Evolutionary conservation across 768 basidiomycete genomes (phyloP), one percentile per base, ranked within the genome.

Genomic region (Cytidiella melzeri): DNA sequence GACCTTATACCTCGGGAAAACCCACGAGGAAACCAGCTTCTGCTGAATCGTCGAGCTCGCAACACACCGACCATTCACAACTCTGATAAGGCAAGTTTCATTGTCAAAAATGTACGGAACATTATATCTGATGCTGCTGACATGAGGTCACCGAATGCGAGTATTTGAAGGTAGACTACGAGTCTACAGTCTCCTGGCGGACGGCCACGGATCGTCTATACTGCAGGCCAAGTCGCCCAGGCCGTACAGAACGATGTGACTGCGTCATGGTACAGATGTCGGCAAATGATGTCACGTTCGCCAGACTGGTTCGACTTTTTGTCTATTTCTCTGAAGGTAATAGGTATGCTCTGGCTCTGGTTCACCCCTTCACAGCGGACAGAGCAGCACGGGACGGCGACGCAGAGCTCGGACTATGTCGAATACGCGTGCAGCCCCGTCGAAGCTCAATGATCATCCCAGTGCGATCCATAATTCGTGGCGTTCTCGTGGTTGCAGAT

Each of bases 101-200:
- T n/a, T 23, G 19, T 18, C 7, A 18, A n/a, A 12, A 19, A 24
- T 6, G 9, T 34, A 34, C n/a, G n/a, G n/a, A 11, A 23, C 24
- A 23, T 26, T 24, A 21, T n/a, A 4, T 19, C 18, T 28, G 15
- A 24, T 5, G 13, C 21, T 15, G 23, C 24, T 23, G 6, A 19
- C 18, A 27, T 21, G 30, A 61, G 60, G 50, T 61, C 20, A 50
- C 30, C 3, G 56, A 59, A 26, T 52, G 42, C 38, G 37, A 37
- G 13, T 51, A 50, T 15, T 1, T 64, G 23, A 57, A 51, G n/a
- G 48, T 58, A 1, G 48, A 51, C 11, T 63, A 52, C 21, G 50
- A 63, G 25, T 63, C 62, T 0, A 43, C 24, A 3, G 59, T 61
- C 5, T 45, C 55, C 20, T 59, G 57, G 59, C 30, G 30, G 30